Base-by-base conservation (phyloP, 306 rosid species). In the Biancaea sappan region DNA sequence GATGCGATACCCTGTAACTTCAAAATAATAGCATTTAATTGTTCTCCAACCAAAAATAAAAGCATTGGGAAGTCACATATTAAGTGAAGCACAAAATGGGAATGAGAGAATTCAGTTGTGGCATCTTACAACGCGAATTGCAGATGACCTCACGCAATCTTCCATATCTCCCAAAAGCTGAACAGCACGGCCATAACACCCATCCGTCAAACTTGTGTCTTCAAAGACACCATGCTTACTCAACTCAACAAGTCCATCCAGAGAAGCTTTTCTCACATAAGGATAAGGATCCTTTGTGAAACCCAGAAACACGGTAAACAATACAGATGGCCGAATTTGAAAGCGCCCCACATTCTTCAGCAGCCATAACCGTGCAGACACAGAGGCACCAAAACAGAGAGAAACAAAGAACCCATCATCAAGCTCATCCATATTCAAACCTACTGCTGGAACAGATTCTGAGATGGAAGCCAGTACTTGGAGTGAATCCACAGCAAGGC, bases 271-370 rank as follows among this genome's bases (percentile, higher is more conserved):
- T 71, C 98, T 86, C 77, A 91, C 91, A 31, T 72, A 64, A 13
- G 96, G 97, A 75, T 85, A 91, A 2, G 96, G 96, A 58, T 94
- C 98, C 81, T 80, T 91, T 29, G 96, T 88, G 62, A 91, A 87
- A 53, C 98, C 98, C 10, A 89, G 66, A 63, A 90, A 81, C 73
- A 91, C 47, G 34, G 86, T 78, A 13, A 88, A 73, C 65, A 85
- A 34, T 73, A 85, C 41, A 35, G 83, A 84, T 10, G 92, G 88
- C 37, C 77, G 64, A 34, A 84, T 74, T 14, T 54, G 47, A 29
- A 88, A 83, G 66, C 66, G 53, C 70, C 85, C 89, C 40, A 91
- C 88, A 58, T 90, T 91, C 15, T 83, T 75, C 46, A 91, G 82
- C 70, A 91, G 84, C 96, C 98, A 90, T 4, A 79, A 15, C 60